phyloP scores from a whole-genome alignment of 1,284 basidiomycete species.

The Cryptococcus depauperatus region DNA sequence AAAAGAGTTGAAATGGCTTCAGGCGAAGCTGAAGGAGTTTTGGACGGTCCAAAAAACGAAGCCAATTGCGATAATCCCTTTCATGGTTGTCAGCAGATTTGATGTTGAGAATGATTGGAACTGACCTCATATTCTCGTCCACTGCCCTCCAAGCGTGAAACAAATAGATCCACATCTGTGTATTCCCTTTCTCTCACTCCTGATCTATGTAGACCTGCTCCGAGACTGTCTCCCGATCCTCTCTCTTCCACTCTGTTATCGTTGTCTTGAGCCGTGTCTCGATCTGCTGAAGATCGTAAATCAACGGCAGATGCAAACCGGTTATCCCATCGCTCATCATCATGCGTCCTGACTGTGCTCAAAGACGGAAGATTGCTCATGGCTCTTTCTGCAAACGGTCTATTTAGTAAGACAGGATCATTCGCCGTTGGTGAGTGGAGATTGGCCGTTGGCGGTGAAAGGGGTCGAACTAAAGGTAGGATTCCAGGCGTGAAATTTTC shows the following conservation, averaged over 20 bases:
- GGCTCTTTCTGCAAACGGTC: no score
- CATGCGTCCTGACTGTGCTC: no score
- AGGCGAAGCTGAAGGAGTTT: constrained; percentile 33
- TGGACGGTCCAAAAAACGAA: constrained; percentile 57
- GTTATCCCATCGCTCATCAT: neutral
- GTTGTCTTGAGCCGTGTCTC: neutral
- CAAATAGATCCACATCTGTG: constrained; percentile 57
- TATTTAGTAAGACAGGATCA: no score
- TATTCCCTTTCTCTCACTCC: constrained; percentile 37
- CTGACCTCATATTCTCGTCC: constrained; percentile 58
- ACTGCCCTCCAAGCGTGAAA: constrained; percentile 50
- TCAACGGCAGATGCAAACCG: constrained; percentile 8
- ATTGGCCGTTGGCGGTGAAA: no score
- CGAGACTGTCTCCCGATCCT: neutral
- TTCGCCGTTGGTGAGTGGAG: no score
- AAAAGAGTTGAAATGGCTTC: constrained; percentile 47
- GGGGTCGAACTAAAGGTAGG: no score
- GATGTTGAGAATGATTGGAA: constrained; percentile 10
- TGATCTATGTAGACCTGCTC: constrained; percentile 1
- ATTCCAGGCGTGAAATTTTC: no score
- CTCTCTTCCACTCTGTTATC: neutral
- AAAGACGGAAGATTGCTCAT: no score
- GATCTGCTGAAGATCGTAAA: no score
- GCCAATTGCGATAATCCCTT: constrained; percentile 55
- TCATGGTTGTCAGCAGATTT: neutral